These are phyloP conservation scores for Chrysanthemum lavandulifolium DNA, from an alignment of 129 eudicot species.

Conservation along the genomic window DNA sequence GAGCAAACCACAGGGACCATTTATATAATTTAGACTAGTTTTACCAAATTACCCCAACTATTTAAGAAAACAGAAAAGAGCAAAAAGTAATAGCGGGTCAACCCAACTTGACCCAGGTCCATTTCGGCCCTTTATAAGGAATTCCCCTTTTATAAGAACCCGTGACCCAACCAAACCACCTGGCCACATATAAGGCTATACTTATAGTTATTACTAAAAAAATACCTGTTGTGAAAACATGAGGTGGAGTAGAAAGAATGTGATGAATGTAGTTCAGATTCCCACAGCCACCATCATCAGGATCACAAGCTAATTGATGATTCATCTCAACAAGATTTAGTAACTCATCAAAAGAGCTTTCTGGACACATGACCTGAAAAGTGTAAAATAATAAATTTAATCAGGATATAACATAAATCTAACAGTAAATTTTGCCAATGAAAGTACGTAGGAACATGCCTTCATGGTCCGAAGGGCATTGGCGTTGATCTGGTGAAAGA, in stretches of 20 bases:
- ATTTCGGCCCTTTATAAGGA: neutral
- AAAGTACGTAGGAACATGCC: constrained; percentile 41
- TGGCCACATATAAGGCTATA: neutral
- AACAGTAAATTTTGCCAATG: neutral
- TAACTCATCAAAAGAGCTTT: constrained; percentile 73
- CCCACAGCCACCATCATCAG: constrained; percentile 89
- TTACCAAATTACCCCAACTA: too few species aligned
- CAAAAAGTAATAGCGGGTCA: neutral
- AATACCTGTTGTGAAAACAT: constrained; percentile 77
- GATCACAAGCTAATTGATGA: constrained; percentile 88
- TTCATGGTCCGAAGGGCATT: constrained; percentile 89
- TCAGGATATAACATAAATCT: constrained; percentile 1
- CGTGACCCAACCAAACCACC: constrained; percentile 12
- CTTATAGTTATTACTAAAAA: neutral
- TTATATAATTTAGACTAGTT: too few species aligned
- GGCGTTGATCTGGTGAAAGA: constrained; percentile 94
- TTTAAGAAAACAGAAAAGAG: too few species aligned
- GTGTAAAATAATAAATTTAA: constrained; percentile 10
- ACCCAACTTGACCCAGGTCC: too few species aligned
- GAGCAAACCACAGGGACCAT: too few species aligned
- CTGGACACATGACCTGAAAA: constrained; percentile 73
- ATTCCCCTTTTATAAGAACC: neutral
- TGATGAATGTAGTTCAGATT: constrained; percentile 81
- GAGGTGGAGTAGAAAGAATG: constrained; percentile 78
- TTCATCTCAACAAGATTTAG: constrained; percentile 79